Evolutionary conservation across 2,329 filamentous ascomycete species (phyloP), one percentile per base, ranked within the genome.

Genomic region (Fusarium buharicum): DNA sequence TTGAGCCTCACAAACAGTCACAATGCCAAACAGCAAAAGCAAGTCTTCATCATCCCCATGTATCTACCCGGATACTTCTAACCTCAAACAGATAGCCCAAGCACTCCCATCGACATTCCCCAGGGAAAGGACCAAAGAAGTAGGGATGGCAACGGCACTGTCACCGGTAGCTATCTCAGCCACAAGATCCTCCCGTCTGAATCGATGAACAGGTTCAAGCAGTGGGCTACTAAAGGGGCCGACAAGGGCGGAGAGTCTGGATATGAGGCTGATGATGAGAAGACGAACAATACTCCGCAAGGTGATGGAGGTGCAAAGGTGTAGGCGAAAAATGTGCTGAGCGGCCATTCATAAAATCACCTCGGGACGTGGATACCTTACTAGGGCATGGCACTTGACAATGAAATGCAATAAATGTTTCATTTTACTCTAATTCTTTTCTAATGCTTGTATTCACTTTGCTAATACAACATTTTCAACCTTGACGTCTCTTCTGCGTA

Each of bases 401-500:
- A 16, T 22, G 4, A 34, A 22, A 4, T 40, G 24, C 22, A 52
- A 45, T 24, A 64, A 62, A 52, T 30, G 0, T 27, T 34, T 17
- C n/a, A 53, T 28, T 41, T 56, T 54, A 37, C 44, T 66, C 39
- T 54, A 58, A 39, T 41, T 44, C 36, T 49, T 33, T 20, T 18
- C 22, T 17, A 18, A 11, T 11, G 31, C 22, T 13, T 11, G 12
- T 38, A 22, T 27, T n/a, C 17, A 48, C 11, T n/a, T 33, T 13
- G 8, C 4, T 20, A 5, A 17, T 24, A 4, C 3, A 13, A 55
- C 3, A 2, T 20, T 1, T 11, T 33, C 46, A 68, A 11, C 58
- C 66, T 47, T 76, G 74, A 12, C 76, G 70, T 55, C 76, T 75
- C 72, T 74, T 77, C 10, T 66, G 67, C 39, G 76, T 78, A 53